Conservation (phyloP, 1,284 basidiomycete species). For the Tilletia indica region DNA sequence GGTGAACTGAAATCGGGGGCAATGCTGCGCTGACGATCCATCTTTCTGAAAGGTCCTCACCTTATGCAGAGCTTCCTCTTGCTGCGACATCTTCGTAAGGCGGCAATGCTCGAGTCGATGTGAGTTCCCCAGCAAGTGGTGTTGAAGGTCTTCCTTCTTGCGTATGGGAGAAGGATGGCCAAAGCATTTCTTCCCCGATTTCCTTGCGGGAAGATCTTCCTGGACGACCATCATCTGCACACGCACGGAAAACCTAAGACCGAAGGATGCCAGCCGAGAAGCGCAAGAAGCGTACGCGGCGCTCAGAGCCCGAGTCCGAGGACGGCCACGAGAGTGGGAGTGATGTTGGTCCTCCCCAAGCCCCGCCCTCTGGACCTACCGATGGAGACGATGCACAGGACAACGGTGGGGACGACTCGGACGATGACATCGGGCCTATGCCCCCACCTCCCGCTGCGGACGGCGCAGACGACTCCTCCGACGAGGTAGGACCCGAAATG, state of each 20-base stretch:
- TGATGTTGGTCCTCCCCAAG: not conserved
- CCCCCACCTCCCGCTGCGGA: slow-evolving; percentile 5
- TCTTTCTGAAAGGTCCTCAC: not conserved
- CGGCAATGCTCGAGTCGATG: not conserved
- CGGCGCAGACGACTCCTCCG: slow-evolving; percentile 5
- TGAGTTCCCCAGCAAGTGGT: not conserved
- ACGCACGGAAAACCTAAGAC: too few relatives aligned
- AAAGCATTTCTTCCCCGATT: not conserved
- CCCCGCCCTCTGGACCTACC: not conserved
- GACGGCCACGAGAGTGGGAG: not conserved
- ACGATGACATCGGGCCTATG: slow-evolving; percentile 24
- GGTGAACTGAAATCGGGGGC: not conserved
- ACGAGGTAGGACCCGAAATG: not conserved
- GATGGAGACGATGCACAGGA: not conserved
- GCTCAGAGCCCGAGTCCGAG: not conserved
- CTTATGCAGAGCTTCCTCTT: slow-evolving; percentile 24
- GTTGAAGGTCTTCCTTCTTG: not conserved
- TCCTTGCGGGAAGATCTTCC: too few relatives aligned
- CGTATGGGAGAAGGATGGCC: not conserved
- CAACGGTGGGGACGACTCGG: slow-evolving; percentile 4
- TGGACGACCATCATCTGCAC: not conserved
- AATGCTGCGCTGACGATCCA: not conserved
- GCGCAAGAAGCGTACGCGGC: slow-evolving; percentile 3
- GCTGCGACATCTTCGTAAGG: slow-evolving; percentile 2
- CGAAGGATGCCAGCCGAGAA: not conserved